These are phyloP conservation scores for Gossypium raimondii DNA, from an alignment of 345 rosid genomes.

Conservation along the genomic window DNA sequence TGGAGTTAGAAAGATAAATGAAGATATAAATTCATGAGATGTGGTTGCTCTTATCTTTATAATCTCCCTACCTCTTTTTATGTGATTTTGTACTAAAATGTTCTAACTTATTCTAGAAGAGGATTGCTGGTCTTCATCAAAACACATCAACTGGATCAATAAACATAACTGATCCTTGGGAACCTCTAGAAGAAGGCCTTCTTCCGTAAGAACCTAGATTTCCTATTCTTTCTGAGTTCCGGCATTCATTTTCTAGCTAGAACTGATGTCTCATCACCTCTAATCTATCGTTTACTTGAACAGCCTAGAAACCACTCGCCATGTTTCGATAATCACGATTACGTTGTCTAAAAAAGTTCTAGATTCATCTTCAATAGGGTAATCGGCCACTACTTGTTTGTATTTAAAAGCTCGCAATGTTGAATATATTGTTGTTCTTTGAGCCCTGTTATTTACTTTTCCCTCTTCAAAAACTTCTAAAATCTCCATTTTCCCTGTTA, in stretches of 20 bases:
- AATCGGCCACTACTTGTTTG: conserved; percentile 9
- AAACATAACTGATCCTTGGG: conserved; percentile 54
- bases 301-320: conserved; percentile 63
- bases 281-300: conserved; percentile 10
- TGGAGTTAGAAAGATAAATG: not conserved
- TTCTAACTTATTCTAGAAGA: conserved; percentile 26
- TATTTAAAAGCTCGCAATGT: not conserved
- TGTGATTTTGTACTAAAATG: not conserved
- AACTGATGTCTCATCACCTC: not conserved
- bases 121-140: conserved; percentile 50
- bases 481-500: not conserved
- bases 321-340: conserved; percentile 54
- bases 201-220: conserved; percentile 39
- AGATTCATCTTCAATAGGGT: conserved; percentile 50
- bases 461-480: not conserved
- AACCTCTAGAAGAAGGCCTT: conserved; percentile 58
- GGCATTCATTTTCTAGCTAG: not conserved
- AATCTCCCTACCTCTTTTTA: not conserved
- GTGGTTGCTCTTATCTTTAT: not conserved
- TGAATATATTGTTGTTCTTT: not conserved
- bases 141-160: conserved; percentile 39
- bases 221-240: not conserved
- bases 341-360: conserved; percentile 50
- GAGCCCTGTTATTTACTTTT: not conserved
- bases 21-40: not conserved